Conservation (phyloP, 768 basidiomycete species). For the Boletus vermiculosoides region DNA sequence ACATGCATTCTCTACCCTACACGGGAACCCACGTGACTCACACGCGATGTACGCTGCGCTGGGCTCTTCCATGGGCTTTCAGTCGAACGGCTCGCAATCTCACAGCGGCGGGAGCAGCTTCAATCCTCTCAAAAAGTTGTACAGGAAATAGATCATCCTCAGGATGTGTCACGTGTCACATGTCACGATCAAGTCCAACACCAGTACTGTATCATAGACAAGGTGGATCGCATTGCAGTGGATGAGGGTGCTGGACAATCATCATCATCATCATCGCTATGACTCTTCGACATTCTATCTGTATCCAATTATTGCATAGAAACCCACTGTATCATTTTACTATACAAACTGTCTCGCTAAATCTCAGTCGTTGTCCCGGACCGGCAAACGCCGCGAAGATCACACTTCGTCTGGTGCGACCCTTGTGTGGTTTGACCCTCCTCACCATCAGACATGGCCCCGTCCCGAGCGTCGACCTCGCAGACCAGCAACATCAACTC, state of each 20-base stretch:
- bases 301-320: conserved; percentile 25
- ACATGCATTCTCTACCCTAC: conserved; percentile 54
- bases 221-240: not conserved
- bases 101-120: conserved; percentile 25
- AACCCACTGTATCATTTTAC: conserved; percentile 18
- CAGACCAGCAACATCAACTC: conserved; percentile 37
- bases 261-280: not conserved
- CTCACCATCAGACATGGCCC: conserved; percentile 33
- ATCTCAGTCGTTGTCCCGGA: conserved; percentile 11
- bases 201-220: conserved; percentile 31
- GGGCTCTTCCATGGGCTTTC: conserved; percentile 29
- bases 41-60: conserved; percentile 60
- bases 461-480: conserved; percentile 32
- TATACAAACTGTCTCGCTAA: not conserved
- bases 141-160: conserved; percentile 25
- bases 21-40: conserved; percentile 59
- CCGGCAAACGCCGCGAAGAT: conserved; percentile 31
- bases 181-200: not conserved
- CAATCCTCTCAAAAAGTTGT: conserved; percentile 38
- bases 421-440: not conserved
- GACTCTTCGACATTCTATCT: conserved; percentile 23
- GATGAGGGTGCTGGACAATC: not conserved
- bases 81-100: conserved; percentile 23
- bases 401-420: not conserved
- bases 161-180: not conserved